Conservation (phyloP, 305 asterid genomes). For the Stenogyne calaminthoides region DNA sequence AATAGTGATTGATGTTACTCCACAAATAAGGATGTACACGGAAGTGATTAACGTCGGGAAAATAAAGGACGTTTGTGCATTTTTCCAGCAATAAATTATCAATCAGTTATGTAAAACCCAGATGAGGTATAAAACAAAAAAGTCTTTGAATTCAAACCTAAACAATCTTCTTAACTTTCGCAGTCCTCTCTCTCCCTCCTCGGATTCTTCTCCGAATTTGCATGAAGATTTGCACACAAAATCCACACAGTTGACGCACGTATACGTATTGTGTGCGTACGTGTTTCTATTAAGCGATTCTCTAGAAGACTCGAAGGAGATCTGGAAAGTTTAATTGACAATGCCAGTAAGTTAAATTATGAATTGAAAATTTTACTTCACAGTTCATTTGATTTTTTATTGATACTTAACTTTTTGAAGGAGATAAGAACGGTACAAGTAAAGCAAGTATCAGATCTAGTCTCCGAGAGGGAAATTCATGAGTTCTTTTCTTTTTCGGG, state of each 20-base stretch:
- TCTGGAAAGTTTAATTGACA: conserved; percentile 31
- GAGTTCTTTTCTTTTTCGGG: conserved; percentile 98
- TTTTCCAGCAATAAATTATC: background rate
- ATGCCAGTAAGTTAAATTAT: conserved; percentile 41
- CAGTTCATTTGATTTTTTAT: conserved; percentile 7
- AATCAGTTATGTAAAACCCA: conserved; percentile 19
- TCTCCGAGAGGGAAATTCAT: conserved; percentile 83
- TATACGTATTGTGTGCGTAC: background rate
- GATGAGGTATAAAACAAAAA: conserved; percentile 27
- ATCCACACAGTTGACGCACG: background rate
- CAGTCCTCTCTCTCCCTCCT: background rate
- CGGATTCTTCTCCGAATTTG: conserved; percentile 19
- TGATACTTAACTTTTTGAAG: conserved; percentile 24
- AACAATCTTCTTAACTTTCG: conserved; percentile 33
- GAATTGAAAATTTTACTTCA: background rate
- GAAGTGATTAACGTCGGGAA: background rate
- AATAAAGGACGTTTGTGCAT: conserved; percentile 14
- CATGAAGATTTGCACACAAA: conserved; percentile 14
- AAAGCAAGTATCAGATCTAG: conserved; percentile 87
- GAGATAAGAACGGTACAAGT: conserved; percentile 77
- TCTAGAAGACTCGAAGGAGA: conserved; percentile 17
- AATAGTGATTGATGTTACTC: background rate
- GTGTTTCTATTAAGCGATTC: conserved; percentile 1
- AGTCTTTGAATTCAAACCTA: conserved; percentile 35
- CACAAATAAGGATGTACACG: background rate